Base-by-base conservation (phyloP, 2,329 filamentous ascomycete genomes). In the Xylaria sp. region DNA sequence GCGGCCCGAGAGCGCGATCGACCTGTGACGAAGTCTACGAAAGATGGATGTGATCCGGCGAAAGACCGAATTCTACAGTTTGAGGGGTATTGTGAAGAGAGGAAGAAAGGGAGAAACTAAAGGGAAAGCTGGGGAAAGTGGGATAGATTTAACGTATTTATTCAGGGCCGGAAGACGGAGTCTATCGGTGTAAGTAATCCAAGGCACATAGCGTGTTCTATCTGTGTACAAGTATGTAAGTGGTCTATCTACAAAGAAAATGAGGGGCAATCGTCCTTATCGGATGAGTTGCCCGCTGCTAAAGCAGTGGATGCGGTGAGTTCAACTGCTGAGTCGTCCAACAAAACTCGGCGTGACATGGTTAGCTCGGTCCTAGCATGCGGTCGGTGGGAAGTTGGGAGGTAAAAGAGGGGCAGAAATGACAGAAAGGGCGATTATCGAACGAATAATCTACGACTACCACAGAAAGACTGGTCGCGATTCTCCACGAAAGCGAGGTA, bases 1-100 rank as follows among this genome's bases (percentile, higher is more conserved):
- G 90, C 86, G 78, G 82, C 84, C 81, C 82, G 76, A 71, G 74
- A 84, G 84, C 86, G 88, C 87, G 87, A 87, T 88, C 86, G 74
- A 79, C 78, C 66, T 65, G 66, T 60, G 71, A 73, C 64, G 69
- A 60, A 52, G 60, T 66, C 57, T 63, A 51, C 28, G 34, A 50
- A 37, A 48, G 61, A 54, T 8, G 48, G 57, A 18, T 13, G 37
- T 23, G 31, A 39, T 15, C 18, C n/a, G 58, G 15, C 12, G 55
- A 39, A 23, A 25, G 57, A 46, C 23, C 6, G 54, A 31, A 62
- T 23, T 59, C 50, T 71, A 58, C 41, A 39, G 59, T 10, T 46
- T 57, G 57, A 25, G 50, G 56, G 59, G 12, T 25, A 54, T 58
- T 37, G 52, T 13, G 18, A 34, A 51, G 44, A 12, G 57, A 59